Percentiles rank a stretch among this genome's conserved stretches.
phyloP scores from a whole-genome alignment of 2,329 filamentous ascomycete genomes.

The Calonectria hongkongensis region DNA sequence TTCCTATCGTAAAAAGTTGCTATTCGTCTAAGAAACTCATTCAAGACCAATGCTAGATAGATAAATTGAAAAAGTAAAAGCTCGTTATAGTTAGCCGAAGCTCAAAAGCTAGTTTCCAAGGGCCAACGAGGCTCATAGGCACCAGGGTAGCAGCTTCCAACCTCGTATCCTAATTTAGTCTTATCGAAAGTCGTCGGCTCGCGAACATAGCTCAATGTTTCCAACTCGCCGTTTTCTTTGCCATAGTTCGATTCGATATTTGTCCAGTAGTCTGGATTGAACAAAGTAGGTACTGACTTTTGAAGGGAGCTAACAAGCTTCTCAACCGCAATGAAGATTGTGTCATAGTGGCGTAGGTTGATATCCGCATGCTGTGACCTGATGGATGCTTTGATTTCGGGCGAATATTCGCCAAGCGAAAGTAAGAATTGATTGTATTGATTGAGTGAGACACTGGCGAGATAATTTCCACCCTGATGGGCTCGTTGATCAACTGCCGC shows the following conservation, averaged over 20 bases:
- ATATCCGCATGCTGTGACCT: neutral
- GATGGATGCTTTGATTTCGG: neutral
- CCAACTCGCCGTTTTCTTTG: neutral
- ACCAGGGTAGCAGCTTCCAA: neutral
- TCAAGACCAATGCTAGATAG: too few relatives aligned
- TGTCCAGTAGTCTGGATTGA: neutral
- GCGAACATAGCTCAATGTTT: neutral
- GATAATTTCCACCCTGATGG: neutral
- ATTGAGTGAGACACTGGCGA: neutral
- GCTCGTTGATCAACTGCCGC: neutral
- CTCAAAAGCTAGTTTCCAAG: too few relatives aligned
- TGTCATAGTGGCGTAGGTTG: neutral
- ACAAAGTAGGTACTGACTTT: neutral
- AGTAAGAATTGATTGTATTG: slow-evolving; percentile 1
- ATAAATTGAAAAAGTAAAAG: too few relatives aligned
- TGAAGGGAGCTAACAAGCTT: neutral
- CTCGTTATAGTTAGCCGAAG: too few relatives aligned
- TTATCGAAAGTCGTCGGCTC: neutral
- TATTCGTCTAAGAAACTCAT: too few relatives aligned
- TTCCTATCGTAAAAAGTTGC: too few relatives aligned
- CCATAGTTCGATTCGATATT: neutral
- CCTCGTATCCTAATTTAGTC: neutral
- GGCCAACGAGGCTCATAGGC: neutral
- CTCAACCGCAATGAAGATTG: neutral
- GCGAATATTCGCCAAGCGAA: neutral